phyloP scores from a whole-genome alignment of 345 rosid genomes.

The Crucihimalaya himalaica region DNA sequence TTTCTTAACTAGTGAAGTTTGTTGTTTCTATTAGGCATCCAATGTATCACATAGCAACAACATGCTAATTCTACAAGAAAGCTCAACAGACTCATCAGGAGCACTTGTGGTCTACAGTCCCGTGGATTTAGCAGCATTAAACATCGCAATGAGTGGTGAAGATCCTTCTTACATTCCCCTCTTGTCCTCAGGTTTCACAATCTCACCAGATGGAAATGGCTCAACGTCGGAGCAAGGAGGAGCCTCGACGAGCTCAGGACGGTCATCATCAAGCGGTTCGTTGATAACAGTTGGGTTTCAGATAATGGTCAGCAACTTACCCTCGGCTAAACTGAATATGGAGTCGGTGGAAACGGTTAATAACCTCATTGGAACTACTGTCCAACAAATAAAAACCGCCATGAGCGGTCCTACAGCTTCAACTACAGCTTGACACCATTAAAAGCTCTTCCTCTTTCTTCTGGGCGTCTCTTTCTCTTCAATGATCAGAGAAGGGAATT shows the following conservation, averaged over 20 bases:
- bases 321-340: constrained; percentile 83
- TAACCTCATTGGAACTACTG: constrained; percentile 79
- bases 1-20: neutral
- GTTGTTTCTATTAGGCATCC: constrained; percentile 52
- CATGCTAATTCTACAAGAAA: constrained; percentile 95
- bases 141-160: constrained; percentile 92
- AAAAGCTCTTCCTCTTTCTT: constrained; percentile 36
- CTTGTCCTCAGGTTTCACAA: constrained; percentile 91
- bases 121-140: constrained; percentile 74
- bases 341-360: constrained; percentile 95
- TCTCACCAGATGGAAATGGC: constrained; percentile 64
- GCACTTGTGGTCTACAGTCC: constrained; percentile 86
- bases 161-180: constrained; percentile 85
- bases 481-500: constrained; percentile 43
- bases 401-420: constrained; percentile 67
- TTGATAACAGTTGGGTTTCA: constrained; percentile 90
- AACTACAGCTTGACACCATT: constrained; percentile 43
- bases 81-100: constrained; percentile 85
- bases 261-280: constrained; percentile 57
- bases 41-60: constrained; percentile 75
- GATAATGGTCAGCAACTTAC: constrained; percentile 85
- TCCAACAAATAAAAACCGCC: constrained; percentile 90
- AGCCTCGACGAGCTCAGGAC: constrained; percentile 72
- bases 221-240: constrained; percentile 42
- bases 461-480: constrained; percentile 46